Evolutionary conservation across 768 basidiomycete species (phyloP).

Genomic region (Amylocystis lapponica): DNA sequence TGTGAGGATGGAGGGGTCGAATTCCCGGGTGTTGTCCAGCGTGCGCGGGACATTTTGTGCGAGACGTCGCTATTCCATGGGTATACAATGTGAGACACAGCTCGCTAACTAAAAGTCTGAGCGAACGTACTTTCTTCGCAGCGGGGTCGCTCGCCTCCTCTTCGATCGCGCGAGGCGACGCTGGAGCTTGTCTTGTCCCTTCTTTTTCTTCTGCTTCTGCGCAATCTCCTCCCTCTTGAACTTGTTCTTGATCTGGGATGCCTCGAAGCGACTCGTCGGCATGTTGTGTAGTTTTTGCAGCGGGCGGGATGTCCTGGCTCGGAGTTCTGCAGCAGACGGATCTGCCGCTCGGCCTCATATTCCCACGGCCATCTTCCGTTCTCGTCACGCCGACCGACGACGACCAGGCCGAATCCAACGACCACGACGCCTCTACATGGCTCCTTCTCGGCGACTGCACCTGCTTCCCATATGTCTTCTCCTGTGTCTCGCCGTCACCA

Average conservation of each 20-base stretch:
- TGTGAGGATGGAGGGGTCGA: conserved; percentile 62
- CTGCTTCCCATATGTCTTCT: conserved; percentile 31
- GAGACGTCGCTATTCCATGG: too few species aligned
- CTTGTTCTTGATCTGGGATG: conserved; percentile 80
- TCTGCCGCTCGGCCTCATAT: not conserved
- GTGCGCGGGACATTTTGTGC: conserved; percentile 85
- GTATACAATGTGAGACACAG: too few species aligned
- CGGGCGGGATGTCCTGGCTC: conserved; percentile 3
- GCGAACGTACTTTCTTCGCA: conserved; percentile 62
- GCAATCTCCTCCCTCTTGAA: conserved; percentile 77
- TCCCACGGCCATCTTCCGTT: conserved; percentile 15
- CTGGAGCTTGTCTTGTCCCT: conserved; percentile 76
- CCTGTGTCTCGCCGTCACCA: conserved; percentile 37
- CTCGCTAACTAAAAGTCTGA: too few species aligned
- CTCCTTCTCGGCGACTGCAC: conserved; percentile 17
- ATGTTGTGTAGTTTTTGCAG: conserved; percentile 27
- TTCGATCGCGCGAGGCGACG: conserved; percentile 74
- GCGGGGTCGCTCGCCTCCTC: conserved; percentile 70
- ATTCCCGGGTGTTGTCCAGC: conserved; percentile 89
- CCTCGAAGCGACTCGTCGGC: conserved; percentile 52
- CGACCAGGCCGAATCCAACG: too few species aligned
- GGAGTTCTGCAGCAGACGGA: conserved; percentile 5
- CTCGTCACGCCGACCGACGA: conserved; percentile 17
- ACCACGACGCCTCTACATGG: conserved; percentile 12
- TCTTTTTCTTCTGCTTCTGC: conserved; percentile 69